Base-by-base conservation (phyloP, 345 rosid genomes). In the Salix viminalis region DNA sequence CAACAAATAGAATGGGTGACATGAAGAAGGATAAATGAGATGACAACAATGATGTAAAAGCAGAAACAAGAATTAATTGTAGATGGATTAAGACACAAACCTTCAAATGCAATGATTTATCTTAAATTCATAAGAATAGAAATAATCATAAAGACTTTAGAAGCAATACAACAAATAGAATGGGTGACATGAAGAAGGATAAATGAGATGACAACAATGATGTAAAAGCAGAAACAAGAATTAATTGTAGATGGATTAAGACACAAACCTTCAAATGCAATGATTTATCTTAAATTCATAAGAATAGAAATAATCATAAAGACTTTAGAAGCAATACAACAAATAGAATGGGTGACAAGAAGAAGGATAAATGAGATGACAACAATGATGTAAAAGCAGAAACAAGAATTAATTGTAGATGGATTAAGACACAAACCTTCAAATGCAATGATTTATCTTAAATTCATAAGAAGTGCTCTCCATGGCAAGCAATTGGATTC, bases 261-360 rank as follows among this genome's bases (percentile, higher is more conserved):
- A 8, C 10, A 52, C 74, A 32, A 71, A 71, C 75, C 75, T 73
- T 46, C 8, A 60, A 42, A 24, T 60, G 39, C 75, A 39, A 72
- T 73, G 18, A 36, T 23, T 34, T 32, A 21, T 61, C 69, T 28
- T 64, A 69, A 44, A 26, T 44, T 50, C 21, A 42, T 23, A 64
- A 46, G 76, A 62, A 28, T 18, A 48, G 8, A 6, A 44, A 46
- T 58, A 71, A 71, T 16, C n/a, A 14, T 71, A 26, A 6, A 18
- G 0, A 71, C 15, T 50, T 28, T 3, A n/a, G 10, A 16, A 13
- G 9, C 14, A 32, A 48, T 61, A 24, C 65, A n/a, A 61, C 4
- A 61, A 28, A n/a, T 61, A 61, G 14, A 61, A 61, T 7, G 28
- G 8, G 14, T 14, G 23, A 24, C 12, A 61, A 24, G 23, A 8